Percentiles rank a stretch among this genome's conserved stretches.
These are phyloP conservation scores for Pulveroboletus frians DNA, from an alignment of 768 basidiomycete genomes.

Conservation along the genomic window DNA sequence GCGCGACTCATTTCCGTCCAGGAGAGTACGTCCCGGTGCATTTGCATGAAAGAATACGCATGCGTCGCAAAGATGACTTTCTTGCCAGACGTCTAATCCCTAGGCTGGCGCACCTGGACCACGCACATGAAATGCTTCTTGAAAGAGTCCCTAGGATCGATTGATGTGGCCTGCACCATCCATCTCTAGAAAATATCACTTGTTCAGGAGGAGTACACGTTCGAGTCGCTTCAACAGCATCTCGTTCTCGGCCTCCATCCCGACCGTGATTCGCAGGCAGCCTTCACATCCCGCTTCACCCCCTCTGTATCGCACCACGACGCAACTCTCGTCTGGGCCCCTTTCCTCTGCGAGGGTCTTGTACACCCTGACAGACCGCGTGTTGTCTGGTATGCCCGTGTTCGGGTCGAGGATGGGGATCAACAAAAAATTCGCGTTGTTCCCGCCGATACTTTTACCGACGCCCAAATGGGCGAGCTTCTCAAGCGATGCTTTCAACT, in stretches of 20 bases:
- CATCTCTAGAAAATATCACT: too few relatives aligned
- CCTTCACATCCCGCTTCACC: constrained; percentile 80
- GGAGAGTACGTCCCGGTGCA: too few relatives aligned
- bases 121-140: too few relatives aligned
- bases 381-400: constrained; percentile 46
- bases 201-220: constrained; percentile 26
- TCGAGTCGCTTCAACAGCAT: constrained; percentile 50
- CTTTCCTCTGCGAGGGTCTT: constrained; percentile 76
- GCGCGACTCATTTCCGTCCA: too few relatives aligned
- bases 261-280: constrained; percentile 86
- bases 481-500: constrained; percentile 48
- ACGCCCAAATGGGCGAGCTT: constrained; percentile 48
- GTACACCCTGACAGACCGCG: constrained; percentile 62
- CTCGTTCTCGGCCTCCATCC: constrained; percentile 74
- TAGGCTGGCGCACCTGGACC: too few relatives aligned
- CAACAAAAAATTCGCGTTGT: constrained; percentile 88
- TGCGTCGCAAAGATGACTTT: too few relatives aligned
- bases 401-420: constrained; percentile 61
- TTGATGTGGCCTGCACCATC: too few relatives aligned
- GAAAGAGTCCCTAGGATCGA: too few relatives aligned
- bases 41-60: too few relatives aligned
- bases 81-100: too few relatives aligned
- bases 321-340: constrained; percentile 74
- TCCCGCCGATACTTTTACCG: constrained; percentile 68
- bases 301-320: constrained; percentile 90